Evolutionary conservation across 2,329 filamentous ascomycete genomes (phyloP).

Genomic region (Amauroascus verrucosus): DNA sequence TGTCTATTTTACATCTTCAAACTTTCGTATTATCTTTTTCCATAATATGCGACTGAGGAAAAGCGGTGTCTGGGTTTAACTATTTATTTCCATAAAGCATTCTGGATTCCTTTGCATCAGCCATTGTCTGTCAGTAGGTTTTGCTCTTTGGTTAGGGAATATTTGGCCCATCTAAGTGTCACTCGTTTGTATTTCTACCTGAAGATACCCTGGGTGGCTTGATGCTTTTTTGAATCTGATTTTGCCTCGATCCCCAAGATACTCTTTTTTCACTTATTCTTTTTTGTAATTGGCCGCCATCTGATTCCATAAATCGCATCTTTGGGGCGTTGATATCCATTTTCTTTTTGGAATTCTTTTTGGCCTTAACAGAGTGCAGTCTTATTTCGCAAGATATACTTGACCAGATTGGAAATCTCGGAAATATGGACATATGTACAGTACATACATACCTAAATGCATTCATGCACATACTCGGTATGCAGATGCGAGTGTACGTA

Average conservation of each 20-base stretch:
- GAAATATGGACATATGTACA: too few species aligned
- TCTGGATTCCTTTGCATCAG: background rate
- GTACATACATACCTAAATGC: too few species aligned
- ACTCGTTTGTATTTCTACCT: conserved; percentile 4
- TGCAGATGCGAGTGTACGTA: too few species aligned
- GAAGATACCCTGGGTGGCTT: conserved; percentile 14
- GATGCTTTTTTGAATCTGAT: background rate
- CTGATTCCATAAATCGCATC: too few species aligned
- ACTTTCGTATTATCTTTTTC: background rate
- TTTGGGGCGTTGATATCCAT: too few species aligned
- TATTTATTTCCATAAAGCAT: background rate
- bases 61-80: background rate
- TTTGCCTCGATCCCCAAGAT: background rate
- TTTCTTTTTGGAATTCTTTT: too few species aligned
- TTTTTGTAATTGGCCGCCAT: too few species aligned
- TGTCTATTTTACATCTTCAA: background rate
- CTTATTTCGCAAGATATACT: too few species aligned
- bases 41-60: background rate
- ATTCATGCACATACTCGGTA: too few species aligned
- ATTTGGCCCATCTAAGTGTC: background rate
- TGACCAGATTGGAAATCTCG: too few species aligned
- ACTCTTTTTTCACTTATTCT: background rate
- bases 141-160: background rate
- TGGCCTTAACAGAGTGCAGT: too few species aligned
- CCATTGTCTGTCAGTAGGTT: background rate